Evolutionary conservation across 2,329 filamentous ascomycete species (phyloP).

Genomic region (Aspergillus arachidicola): DNA sequence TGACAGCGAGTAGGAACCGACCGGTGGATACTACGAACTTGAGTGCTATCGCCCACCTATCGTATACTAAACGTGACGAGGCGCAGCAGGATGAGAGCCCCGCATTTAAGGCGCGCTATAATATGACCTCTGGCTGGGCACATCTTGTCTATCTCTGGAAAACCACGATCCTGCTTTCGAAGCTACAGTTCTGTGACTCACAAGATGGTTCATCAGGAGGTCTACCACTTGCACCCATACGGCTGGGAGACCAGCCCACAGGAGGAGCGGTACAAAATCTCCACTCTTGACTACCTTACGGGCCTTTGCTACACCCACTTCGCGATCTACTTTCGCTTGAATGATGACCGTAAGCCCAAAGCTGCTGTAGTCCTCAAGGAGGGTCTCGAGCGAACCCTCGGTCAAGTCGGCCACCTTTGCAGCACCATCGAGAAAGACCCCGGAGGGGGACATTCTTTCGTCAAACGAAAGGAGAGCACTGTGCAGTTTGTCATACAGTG

Average conservation of each 20-base stretch:
- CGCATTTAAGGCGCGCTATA: not conserved
- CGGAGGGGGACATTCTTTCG: conserved; percentile 39
- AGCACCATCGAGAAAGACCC: conserved; percentile 46
- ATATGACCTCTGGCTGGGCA: not conserved
- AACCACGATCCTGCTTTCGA: not conserved
- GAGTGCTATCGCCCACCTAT: not conserved
- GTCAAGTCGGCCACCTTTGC: conserved; percentile 42
- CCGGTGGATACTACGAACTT: too few relatives aligned
- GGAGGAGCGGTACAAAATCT: conserved; percentile 42
- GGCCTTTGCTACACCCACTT: conserved; percentile 43
- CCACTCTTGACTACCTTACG: conserved; percentile 41
- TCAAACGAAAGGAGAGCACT: conserved; percentile 38
- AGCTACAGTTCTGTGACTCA: not conserved
- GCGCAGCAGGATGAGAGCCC: not conserved
- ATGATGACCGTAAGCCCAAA: conserved; percentile 33
- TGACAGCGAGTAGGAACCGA: too few relatives aligned
- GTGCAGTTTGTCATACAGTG: conserved; percentile 41
- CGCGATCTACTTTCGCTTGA: conserved; percentile 43
- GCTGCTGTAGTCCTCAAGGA: conserved; percentile 31
- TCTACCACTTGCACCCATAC: conserved; percentile 33
- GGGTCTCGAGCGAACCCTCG: conserved; percentile 42
- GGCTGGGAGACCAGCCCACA: conserved; percentile 43
- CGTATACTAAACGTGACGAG: not conserved
- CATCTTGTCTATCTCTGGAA: not conserved
- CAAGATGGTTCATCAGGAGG: not conserved